Base-by-base conservation (phyloP, 805 yeast species). In the Teunomyces stri region DNA sequence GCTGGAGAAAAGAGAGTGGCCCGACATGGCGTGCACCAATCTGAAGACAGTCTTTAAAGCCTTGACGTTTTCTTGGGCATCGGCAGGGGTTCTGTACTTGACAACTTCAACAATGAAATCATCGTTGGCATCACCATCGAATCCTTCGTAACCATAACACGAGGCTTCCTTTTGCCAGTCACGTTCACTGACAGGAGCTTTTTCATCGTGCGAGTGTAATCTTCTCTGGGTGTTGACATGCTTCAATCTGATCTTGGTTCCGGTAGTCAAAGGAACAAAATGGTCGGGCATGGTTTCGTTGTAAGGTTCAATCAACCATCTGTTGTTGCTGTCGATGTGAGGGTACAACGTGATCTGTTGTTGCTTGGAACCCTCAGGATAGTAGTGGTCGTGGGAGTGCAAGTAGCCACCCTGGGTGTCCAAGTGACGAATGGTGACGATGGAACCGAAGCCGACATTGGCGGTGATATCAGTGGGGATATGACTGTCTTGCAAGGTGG, bases 91-190 rank as follows among this genome's bases (percentile, higher is more conserved):
- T 47, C 66, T 58, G 42, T 72, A 70, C 57, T 78, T 68, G 51
- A 82, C 89, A 53, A 87, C 84, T 63, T 87, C 92, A 50, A 87
- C 83, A 51, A 83, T 66, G 67, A 87, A 87, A 62, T 87, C 91
- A 68, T 87, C 96, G 65, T 87, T 87, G 46, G 89, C 84, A 68
- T 87, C 94, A 66, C 95, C 96, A 21, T 61, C 81, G 57, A 86
- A 87, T 3, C 87, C 89, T 38, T 82, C 84, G 57, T 62, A 83
- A 18, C 96, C 96, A 62, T 87, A 87, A 67, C 84, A 75, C 3
- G 89, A 78, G 15, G 77, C 89, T 70, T 87, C 96, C 65, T 84
- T 85, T 69, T 85, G 91, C 94, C 94, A 87, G 58, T 87, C 96
- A 49, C 76, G 70, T 60, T 81, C 85, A 48, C 85, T 73, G 15